Percentiles rank a stretch among this genome's conserved stretches.
These are phyloP conservation scores for Pachysandra terminalis DNA, from an alignment of 164 flowering plant species.

Conservation along the genomic window DNA sequence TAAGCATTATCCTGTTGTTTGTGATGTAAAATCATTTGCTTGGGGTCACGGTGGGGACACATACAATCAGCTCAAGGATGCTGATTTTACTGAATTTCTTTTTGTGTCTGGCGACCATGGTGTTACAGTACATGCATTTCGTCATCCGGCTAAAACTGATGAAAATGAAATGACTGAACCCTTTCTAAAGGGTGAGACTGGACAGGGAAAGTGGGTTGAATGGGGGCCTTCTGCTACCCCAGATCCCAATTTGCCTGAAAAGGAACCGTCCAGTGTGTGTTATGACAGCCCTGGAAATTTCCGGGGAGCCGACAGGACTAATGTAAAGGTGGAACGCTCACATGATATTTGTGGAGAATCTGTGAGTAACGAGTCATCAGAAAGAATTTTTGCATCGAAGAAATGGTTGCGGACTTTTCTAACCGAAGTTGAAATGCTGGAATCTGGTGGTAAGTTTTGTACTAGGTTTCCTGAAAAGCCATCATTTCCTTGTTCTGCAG, in stretches of 20 bases:
- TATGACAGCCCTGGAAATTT: constrained; percentile 17
- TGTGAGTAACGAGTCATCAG: constrained; percentile 18
- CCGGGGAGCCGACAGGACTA: constrained; percentile 10
- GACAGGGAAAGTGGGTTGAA: constrained; percentile 76
- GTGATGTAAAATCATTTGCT: constrained; percentile 76
- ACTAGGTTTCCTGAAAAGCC: constrained; percentile 59
- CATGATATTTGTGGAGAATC: constrained; percentile 13
- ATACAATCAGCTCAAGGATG: constrained; percentile 47
- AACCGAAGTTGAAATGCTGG: constrained; percentile 44
- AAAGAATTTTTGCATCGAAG: constrained; percentile 32
- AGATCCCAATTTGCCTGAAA: constrained; percentile 16
- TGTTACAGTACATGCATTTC: constrained; percentile 80
- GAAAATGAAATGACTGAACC: constrained; percentile 21
- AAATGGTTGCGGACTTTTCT: constrained; percentile 73
- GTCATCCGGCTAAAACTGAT: constrained; percentile 23
- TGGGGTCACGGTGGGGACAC: constrained; percentile 82
- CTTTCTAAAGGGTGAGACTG: constrained; percentile 25
- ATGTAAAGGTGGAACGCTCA: constrained; percentile 17
- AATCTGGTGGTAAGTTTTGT: constrained; percentile 45
- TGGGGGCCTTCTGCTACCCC: constrained; percentile 71
- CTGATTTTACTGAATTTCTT: constrained; percentile 62
- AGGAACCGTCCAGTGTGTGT: constrained; percentile 15
- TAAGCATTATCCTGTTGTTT: constrained; percentile 37
- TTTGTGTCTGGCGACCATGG: constrained; percentile 74
- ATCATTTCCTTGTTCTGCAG: constrained; percentile 60